These are phyloP conservation scores for Linnemannia hyalina DNA, from an alignment of 192 early-diverging fungal species.

Conservation along the genomic window DNA sequence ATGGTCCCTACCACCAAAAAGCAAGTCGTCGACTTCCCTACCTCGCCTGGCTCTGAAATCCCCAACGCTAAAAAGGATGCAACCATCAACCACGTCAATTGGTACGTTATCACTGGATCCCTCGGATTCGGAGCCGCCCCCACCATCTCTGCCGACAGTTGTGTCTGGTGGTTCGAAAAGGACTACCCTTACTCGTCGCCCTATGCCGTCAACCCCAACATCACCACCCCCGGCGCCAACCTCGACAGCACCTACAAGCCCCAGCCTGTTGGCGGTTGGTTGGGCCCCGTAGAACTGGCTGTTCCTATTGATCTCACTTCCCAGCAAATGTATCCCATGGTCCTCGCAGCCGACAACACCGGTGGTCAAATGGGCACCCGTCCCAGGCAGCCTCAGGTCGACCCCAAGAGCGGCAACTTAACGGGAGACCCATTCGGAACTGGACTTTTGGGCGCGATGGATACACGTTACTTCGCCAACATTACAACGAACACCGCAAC, in stretches of 20 bases:
- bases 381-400: conserved; percentile 39
- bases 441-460: conserved; percentile 49
- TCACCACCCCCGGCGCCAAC: conserved; percentile 42
- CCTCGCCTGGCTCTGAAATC: conserved; percentile 38
- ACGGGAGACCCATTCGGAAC: conserved; percentile 34
- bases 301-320: conserved; percentile 45
- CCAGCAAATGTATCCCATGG: conserved; percentile 56
- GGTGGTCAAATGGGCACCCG: conserved; percentile 58
- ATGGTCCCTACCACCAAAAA: conserved; percentile 29
- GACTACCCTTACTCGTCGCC: conserved; percentile 51
- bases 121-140: conserved; percentile 34
- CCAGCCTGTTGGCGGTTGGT: conserved; percentile 64
- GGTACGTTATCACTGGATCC: conserved; percentile 47
- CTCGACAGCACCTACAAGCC: conserved; percentile 54
- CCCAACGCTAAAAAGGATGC: conserved; percentile 47
- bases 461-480: conserved; percentile 58
- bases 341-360: conserved; percentile 38
- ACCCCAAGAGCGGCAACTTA: conserved; percentile 22
- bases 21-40: conserved; percentile 52
- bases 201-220: conserved; percentile 43
- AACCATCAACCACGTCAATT: conserved; percentile 51
- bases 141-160: conserved; percentile 45
- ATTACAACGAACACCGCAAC: conserved; percentile 12
- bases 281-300: conserved; percentile 41
- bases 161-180: conserved; percentile 61